Percentiles rank a stretch among this genome's conserved stretches.
Evolutionary conservation across 2,329 filamentous ascomycete genomes (phyloP).

Genomic region (Penicillium freii): DNA sequence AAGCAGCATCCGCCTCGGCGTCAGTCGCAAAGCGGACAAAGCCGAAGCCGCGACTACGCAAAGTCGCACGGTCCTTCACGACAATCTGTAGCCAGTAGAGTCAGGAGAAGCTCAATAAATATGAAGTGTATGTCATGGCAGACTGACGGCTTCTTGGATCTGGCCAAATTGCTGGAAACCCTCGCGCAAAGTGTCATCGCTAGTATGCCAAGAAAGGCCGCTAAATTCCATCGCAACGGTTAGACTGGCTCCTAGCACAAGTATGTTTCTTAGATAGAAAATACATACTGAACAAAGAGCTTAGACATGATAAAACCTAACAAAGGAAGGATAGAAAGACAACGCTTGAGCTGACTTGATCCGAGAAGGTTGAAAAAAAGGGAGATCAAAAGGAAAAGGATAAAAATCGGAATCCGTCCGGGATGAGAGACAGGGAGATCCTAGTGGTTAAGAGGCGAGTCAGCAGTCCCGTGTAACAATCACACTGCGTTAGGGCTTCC

Average conservation of each 20-base stretch:
- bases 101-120: slow-evolving; percentile 10
- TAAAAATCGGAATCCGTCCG: slow-evolving; percentile 9
- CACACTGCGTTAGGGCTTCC: slow-evolving; percentile 27
- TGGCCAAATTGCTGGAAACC: slow-evolving; percentile 91
- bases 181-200: slow-evolving; percentile 77
- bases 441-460: slow-evolving; percentile 27
- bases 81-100: slow-evolving; percentile 65
- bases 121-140: not conserved
- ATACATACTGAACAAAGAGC: slow-evolving; percentile 84
- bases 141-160: slow-evolving; percentile 91
- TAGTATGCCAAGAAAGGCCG: slow-evolving; percentile 97
- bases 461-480: slow-evolving; percentile 28
- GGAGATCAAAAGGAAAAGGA: not conserved
- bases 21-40: slow-evolving; percentile 78
- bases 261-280: slow-evolving; percentile 13
- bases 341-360: slow-evolving; percentile 1
- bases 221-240: slow-evolving; percentile 46
- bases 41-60: slow-evolving; percentile 93
- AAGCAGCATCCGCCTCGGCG: slow-evolving; percentile 44
- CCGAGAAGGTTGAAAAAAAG: not conserved
- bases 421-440: slow-evolving; percentile 17
- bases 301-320: slow-evolving; percentile 67
- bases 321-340: not conserved
- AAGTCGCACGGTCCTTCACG: slow-evolving; percentile 95
- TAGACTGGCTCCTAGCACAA: not conserved